phyloP scores from a whole-genome alignment of 495 filamentous ascomycete genomes.

The Trichodelitschia bisporula region DNA sequence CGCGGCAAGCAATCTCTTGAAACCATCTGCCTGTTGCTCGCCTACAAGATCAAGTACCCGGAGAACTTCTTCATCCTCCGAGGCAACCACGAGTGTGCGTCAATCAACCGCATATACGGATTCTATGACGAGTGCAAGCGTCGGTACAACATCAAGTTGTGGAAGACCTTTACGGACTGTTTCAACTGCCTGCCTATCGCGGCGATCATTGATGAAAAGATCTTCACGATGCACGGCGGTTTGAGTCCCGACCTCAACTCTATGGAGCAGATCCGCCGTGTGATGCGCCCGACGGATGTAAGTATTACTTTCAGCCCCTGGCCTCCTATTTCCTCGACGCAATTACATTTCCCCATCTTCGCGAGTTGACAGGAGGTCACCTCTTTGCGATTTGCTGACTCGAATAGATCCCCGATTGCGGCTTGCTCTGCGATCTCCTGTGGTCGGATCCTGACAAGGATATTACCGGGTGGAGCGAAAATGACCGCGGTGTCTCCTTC shows the following conservation, averaged over 20 bases:
- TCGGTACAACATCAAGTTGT: slow-evolving; percentile 98
- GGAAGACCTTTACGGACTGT: slow-evolving; percentile 99
- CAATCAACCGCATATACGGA: slow-evolving; percentile 98
- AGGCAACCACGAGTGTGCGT: slow-evolving; percentile 97
- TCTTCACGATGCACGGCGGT: slow-evolving; percentile 99
- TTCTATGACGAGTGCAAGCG: slow-evolving; percentile 99
- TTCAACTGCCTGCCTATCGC: slow-evolving; percentile 99
- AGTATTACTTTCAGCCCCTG: slow-evolving; percentile 15
- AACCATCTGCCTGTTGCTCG: slow-evolving; percentile 93
- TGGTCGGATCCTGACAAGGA: slow-evolving; percentile 99
- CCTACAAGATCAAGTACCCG: slow-evolving; percentile 99
- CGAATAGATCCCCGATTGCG: slow-evolving; percentile 84
- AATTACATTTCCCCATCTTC: too few species aligned
- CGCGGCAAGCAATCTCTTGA: slow-evolving; percentile 98
- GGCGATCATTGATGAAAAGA: slow-evolving; percentile 99
- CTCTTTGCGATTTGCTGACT: slow-evolving; percentile 24
- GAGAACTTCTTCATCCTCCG: slow-evolving; percentile 99
- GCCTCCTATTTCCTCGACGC: not conserved
- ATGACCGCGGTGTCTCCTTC: slow-evolving; percentile 95
- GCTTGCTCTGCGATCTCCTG: slow-evolving; percentile 85
- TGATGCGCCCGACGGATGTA: slow-evolving; percentile 98
- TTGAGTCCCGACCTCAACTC: slow-evolving; percentile 95
- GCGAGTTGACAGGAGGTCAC: too few species aligned
- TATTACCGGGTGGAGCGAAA: slow-evolving; percentile 99
- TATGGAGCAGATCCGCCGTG: slow-evolving; percentile 97